Evolutionary conservation across 2,329 filamentous ascomycete genomes (phyloP).

Genomic region (Sporothrix pallida): DNA sequence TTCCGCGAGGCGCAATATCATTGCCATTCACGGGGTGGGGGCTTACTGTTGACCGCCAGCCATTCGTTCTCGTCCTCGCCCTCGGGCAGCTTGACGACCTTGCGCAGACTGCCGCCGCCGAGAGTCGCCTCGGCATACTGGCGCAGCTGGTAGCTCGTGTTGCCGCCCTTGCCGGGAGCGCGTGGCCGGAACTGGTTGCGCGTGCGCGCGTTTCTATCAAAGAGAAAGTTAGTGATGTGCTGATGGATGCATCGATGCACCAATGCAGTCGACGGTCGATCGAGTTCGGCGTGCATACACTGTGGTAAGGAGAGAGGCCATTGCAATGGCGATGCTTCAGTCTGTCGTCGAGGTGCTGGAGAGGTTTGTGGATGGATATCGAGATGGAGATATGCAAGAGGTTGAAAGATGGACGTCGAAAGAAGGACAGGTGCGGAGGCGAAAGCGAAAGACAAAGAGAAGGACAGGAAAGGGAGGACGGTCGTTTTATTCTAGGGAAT

Average conservation of each 20-base stretch:
- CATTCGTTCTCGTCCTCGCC: slow-evolving; percentile 98
- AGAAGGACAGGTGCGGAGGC: background rate
- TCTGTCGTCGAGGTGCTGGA: background rate
- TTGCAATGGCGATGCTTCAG: slow-evolving; percentile 29
- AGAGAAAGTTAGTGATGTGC: background rate
- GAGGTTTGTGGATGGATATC: background rate
- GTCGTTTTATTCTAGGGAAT: slow-evolving; percentile 6
- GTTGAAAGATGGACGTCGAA: background rate
- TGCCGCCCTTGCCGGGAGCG: slow-evolving; percentile 81
- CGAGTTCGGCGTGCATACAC: slow-evolving; percentile 42
- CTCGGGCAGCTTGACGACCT: slow-evolving; percentile 95
- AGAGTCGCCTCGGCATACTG: slow-evolving; percentile 98
- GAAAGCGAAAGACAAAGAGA: background rate
- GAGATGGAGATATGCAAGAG: background rate
- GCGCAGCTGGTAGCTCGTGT: slow-evolving; percentile 85
- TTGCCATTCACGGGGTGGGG: background rate
- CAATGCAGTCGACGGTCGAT: background rate
- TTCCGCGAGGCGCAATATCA: background rate
- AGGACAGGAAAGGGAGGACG: background rate
- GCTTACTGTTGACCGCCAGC: slow-evolving; percentile 92
- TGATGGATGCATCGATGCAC: background rate
- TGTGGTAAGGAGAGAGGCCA: slow-evolving; percentile 40
- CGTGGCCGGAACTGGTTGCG: slow-evolving; percentile 91
- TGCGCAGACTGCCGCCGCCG: slow-evolving; percentile 90
- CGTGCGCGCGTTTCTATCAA: slow-evolving; percentile 77